Conservation (phyloP, 306 rosid species). For the Luffa aegyptiaca region DNA sequence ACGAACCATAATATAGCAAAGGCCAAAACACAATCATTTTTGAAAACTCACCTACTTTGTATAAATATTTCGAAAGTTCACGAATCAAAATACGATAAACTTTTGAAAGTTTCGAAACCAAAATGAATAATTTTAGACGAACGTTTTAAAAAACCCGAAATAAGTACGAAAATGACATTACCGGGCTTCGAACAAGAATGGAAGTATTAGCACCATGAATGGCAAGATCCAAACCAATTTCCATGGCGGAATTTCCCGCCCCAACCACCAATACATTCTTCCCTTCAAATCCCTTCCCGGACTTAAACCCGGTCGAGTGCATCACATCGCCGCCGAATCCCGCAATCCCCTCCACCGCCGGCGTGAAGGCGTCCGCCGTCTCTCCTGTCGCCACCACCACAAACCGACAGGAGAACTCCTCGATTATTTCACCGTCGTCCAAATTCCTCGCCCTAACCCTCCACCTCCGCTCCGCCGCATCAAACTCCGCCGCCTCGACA, state of each 20-base stretch:
- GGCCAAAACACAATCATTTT: too few relatives aligned
- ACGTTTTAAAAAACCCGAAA: too few relatives aligned
- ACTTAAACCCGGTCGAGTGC: slow-evolving; percentile 4
- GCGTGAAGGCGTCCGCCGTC: slow-evolving; percentile 4
- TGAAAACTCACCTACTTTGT: too few relatives aligned
- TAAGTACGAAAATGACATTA: slow-evolving; percentile 8
- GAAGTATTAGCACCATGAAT: slow-evolving; percentile 34
- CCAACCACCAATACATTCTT: slow-evolving; percentile 25
- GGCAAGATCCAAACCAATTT: slow-evolving; percentile 15
- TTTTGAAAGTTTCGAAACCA: too few relatives aligned
- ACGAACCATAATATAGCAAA: too few relatives aligned
- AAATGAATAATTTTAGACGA: too few relatives aligned
- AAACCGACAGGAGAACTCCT: slow-evolving; percentile 19
- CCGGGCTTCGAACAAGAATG: slow-evolving; percentile 53
- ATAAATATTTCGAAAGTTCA: too few relatives aligned
- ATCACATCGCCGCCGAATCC: slow-evolving; percentile 12
- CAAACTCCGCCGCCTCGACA: slow-evolving; percentile 15
- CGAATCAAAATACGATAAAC: too few relatives aligned
- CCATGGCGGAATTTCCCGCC: slow-evolving; percentile 8
- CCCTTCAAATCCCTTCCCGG: not conserved
- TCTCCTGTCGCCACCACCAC: not conserved
- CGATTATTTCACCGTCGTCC: slow-evolving; percentile 7
- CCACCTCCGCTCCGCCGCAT: slow-evolving; percentile 23
- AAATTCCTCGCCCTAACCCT: slow-evolving; percentile 23
- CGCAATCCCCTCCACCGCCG: slow-evolving; percentile 10